Evolutionary conservation across 106 monocot species (phyloP).

Genomic region (Amphibolis antarctica): DNA sequence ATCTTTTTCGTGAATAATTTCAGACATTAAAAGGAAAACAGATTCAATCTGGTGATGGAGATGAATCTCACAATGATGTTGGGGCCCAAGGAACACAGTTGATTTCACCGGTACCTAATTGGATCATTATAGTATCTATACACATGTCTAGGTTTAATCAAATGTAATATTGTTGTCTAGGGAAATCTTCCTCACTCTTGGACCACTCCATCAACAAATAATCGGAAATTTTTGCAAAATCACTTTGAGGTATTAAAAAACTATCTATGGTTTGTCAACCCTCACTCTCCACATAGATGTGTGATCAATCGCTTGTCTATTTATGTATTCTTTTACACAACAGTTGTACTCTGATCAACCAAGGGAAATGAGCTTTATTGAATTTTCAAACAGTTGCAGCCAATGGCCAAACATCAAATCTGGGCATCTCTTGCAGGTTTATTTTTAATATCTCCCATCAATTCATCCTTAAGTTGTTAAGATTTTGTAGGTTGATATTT

Average conservation of each 20-base stretch:
- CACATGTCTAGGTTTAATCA: not conserved
- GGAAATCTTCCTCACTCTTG: conserved; percentile 2
- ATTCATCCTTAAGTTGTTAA: not conserved
- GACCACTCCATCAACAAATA: not conserved
- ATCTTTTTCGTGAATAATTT: not conserved
- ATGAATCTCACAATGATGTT: not conserved
- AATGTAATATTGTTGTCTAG: not conserved
- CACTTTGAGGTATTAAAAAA: not conserved
- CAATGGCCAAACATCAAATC: not conserved
- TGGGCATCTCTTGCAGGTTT: conserved; percentile 7
- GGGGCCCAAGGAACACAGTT: not conserved
- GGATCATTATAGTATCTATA: not conserved
- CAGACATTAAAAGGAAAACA: conserved; percentile 7
- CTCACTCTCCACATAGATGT: not conserved
- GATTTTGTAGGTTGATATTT: not conserved
- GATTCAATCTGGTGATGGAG: conserved; percentile 1
- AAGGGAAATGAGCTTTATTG: conserved; percentile 7
- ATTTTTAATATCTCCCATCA: not conserved
- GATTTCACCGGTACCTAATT: not conserved
- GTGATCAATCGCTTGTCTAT: not conserved
- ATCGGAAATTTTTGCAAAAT: not conserved
- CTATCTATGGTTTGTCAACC: not conserved
- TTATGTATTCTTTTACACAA: not conserved
- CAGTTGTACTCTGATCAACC: not conserved
- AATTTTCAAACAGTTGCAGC: not conserved